phyloP scores from a whole-genome alignment of 1,139 yeast genomes.

The Kodamaea derodonti region DNA sequence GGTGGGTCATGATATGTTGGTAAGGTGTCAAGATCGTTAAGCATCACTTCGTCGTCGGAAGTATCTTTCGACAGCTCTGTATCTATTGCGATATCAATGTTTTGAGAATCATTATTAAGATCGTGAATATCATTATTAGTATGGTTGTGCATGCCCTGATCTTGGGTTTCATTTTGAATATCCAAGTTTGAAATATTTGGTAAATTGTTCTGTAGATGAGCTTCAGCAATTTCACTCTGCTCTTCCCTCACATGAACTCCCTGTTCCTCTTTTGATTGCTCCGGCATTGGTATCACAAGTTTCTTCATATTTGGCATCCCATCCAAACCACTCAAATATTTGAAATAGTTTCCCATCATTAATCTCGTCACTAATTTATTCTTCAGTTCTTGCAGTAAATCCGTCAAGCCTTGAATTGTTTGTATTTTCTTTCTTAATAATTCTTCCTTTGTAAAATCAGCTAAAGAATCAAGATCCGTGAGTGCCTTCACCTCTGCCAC shows the following conservation, averaged over 20 bases:
- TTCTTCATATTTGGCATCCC: slow-evolving; percentile 14
- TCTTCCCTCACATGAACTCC: slow-evolving; percentile 9
- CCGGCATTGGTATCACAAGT: slow-evolving; percentile 16
- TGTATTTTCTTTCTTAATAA: slow-evolving; percentile 56
- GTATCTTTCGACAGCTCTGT: neutral
- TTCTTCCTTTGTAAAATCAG: slow-evolving; percentile 50
- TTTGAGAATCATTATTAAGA: neutral
- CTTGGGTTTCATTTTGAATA: neutral
- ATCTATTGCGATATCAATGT: neutral
- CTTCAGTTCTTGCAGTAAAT: slow-evolving; percentile 50
- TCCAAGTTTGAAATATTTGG: neutral
- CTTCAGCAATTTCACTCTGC: slow-evolving; percentile 1
- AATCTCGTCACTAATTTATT: slow-evolving; percentile 63
- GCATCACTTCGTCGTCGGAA: slow-evolving; percentile 32
- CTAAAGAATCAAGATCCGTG: slow-evolving; percentile 37
- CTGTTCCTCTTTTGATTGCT: slow-evolving; percentile 7
- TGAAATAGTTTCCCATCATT: slow-evolving; percentile 72
- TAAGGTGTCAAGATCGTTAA: slow-evolving; percentile 46
- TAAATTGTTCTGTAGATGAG: slow-evolving; percentile 1
- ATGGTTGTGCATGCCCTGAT: neutral
- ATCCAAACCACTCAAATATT: slow-evolving; percentile 23
- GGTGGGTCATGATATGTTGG: slow-evolving; percentile 47
- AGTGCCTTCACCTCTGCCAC: slow-evolving; percentile 33
- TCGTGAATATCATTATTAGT: neutral
- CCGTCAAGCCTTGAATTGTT: slow-evolving; percentile 46